These are phyloP conservation scores for grape (Vitis vinifera) DNA, from an alignment of 164 flowering plant genomes.

Conservation along the genomic window ASM3070453v1 NC_081821.1:12772001-12772500, in stretches of 20 bases:
- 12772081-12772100: constrained; percentile 69
- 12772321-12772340: constrained; percentile 8
- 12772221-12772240: constrained; percentile 54
- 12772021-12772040: constrained; percentile 49
- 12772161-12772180: constrained; percentile 88
- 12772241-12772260: constrained; percentile 80
- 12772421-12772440: constrained; percentile 91
- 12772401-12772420: constrained; percentile 90
- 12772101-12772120: constrained; percentile 85
- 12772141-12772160: constrained; percentile 75
- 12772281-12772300: constrained; percentile 87
- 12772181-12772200: constrained; percentile 77
- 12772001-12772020: constrained; percentile 12
- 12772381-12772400: constrained; percentile 74
- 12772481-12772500: constrained; percentile 86
- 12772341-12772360: not conserved
- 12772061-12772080: constrained; percentile 79
- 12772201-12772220: constrained; percentile 83
- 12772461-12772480: constrained; percentile 61
- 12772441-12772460: constrained; percentile 69
- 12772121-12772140: constrained; percentile 80
- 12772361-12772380: not conserved
- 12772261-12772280: constrained; percentile 78
- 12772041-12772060: constrained; percentile 55
- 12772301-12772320: constrained; percentile 55